Evolutionary conservation across 2,329 filamentous ascomycete genomes (phyloP).

Genomic region (Ceratocystis harringtonii): DNA sequence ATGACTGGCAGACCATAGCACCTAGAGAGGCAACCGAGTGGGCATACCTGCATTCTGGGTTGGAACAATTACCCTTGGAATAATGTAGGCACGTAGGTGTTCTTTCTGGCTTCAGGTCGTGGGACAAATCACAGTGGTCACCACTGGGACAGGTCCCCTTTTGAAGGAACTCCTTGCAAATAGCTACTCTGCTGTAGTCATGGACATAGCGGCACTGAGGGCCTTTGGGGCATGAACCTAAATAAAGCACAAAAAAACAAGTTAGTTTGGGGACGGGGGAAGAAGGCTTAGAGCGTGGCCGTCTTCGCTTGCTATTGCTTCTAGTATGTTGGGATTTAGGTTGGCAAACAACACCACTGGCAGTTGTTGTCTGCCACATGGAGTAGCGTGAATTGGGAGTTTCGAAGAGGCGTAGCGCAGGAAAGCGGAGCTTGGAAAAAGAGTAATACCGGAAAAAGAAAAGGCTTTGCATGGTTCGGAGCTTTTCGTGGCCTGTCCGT

Average conservation of each 20-base stretch:
- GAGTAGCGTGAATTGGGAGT: slow-evolving; percentile 1
- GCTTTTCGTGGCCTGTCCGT: slow-evolving; percentile 48
- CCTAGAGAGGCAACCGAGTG: slow-evolving; percentile 65
- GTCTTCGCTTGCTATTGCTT: slow-evolving; percentile 1
- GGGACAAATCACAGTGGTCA: slow-evolving; percentile 75
- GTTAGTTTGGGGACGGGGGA: slow-evolving; percentile 29
- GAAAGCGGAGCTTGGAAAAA: slow-evolving; percentile 21
- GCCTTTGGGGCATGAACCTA: slow-evolving; percentile 77
- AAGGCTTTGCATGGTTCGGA: slow-evolving; percentile 60
- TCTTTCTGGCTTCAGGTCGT: slow-evolving; percentile 69
- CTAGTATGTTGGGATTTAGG: not conserved
- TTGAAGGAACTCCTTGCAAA: slow-evolving; percentile 76
- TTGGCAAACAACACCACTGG: not conserved
- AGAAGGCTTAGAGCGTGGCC: not conserved
- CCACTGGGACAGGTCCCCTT: slow-evolving; percentile 65
- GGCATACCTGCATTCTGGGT: slow-evolving; percentile 70
- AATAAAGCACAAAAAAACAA: slow-evolving; percentile 18
- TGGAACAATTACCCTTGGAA: slow-evolving; percentile 77
- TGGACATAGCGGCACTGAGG: slow-evolving; percentile 67
- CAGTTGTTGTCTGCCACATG: not conserved
- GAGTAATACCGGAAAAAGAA: slow-evolving; percentile 52
- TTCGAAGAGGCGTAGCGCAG: slow-evolving; percentile 5
- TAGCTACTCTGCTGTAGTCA: slow-evolving; percentile 71
- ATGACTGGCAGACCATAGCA: slow-evolving; percentile 68
- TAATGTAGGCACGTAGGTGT: slow-evolving; percentile 83